Conservation (phyloP, 495 filamentous ascomycete species). For the Schizothecium vesticola region DNA sequence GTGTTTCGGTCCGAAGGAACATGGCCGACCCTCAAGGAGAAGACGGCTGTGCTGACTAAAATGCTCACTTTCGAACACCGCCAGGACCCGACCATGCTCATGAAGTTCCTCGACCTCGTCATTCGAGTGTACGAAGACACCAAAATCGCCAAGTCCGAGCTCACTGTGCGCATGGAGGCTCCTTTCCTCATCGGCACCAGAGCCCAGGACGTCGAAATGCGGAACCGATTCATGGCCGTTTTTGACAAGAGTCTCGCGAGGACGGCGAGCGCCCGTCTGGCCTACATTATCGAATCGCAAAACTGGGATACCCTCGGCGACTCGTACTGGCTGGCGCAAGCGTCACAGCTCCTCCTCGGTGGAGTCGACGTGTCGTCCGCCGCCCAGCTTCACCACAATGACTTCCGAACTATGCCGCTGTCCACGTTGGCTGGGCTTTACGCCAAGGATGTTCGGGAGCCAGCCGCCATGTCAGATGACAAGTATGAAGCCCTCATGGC, state of each 20-base stretch:
- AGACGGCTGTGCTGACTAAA: constrained; percentile 92
- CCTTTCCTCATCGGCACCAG: constrained; percentile 94
- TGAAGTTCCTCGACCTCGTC: constrained; percentile 89
- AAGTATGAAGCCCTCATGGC: constrained; percentile 75
- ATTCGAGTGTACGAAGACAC: constrained; percentile 96
- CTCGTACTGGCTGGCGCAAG: constrained; percentile 94
- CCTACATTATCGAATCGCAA: constrained; percentile 85
- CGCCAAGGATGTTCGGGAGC: constrained; percentile 64
- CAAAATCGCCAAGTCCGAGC: constrained; percentile 87
- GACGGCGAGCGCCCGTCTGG: constrained; percentile 75
- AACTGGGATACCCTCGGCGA: constrained; percentile 95
- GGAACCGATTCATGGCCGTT: constrained; percentile 89
- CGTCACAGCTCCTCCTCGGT: constrained; percentile 83
- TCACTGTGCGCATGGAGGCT: constrained; percentile 94
- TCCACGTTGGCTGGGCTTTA: constrained; percentile 65
- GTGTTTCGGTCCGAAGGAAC: constrained; percentile 89
- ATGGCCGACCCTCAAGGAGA: constrained; percentile 95
- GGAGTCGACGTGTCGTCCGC: constrained; percentile 77
- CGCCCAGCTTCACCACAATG: constrained; percentile 70
- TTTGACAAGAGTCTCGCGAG: constrained; percentile 88
- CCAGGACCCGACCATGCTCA: constrained; percentile 72
- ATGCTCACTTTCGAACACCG: constrained; percentile 93
- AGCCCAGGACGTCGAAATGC: constrained; percentile 93
- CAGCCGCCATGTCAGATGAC: constrained; percentile 69
- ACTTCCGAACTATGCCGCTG: constrained; percentile 70